These are phyloP conservation scores for Fusarium palustre DNA, from an alignment of 2,329 filamentous ascomycete species.

Conservation along the genomic window DNA sequence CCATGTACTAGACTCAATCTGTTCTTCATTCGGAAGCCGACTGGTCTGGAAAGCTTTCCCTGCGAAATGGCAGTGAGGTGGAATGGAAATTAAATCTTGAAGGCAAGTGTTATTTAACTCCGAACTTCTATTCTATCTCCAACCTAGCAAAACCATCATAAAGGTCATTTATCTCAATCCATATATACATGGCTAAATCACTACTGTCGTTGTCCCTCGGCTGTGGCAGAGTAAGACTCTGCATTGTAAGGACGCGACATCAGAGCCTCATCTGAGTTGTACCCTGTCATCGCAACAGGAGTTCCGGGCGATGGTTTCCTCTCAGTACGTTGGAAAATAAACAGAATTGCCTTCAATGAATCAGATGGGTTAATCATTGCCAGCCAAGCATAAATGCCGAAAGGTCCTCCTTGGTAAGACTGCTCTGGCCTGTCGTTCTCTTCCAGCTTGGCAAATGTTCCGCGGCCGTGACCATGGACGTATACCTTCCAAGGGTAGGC, in stretches of 20 bases:
- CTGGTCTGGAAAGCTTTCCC: not conserved
- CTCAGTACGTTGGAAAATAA: slow-evolving; percentile 10
- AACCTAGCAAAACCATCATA: not conserved
- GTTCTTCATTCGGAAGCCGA: not conserved
- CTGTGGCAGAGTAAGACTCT: slow-evolving; percentile 1
- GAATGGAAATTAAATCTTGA: not conserved
- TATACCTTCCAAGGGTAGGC: slow-evolving; percentile 42
- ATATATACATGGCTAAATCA: not conserved
- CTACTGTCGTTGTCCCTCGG: not conserved
- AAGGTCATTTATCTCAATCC: not conserved
- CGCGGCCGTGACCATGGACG: slow-evolving; percentile 6
- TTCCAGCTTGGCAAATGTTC: slow-evolving; percentile 16
- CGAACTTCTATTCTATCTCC: not conserved
- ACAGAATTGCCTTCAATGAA: slow-evolving; percentile 28
- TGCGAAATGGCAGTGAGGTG: not conserved
- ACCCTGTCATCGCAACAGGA: slow-evolving; percentile 15
- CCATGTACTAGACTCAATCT: not conserved
- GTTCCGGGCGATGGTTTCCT: not conserved
- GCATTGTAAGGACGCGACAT: slow-evolving; percentile 13
- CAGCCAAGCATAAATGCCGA: slow-evolving; percentile 33
- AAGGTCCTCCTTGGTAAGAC: slow-evolving; percentile 31
- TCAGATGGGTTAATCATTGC: slow-evolving; percentile 36
- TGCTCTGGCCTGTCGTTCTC: not conserved
- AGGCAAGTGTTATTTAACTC: not conserved
- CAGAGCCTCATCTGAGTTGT: slow-evolving; percentile 10